phyloP scores from a whole-genome alignment of 164 flowering plant species.

The Vitis rupestris region DNA sequence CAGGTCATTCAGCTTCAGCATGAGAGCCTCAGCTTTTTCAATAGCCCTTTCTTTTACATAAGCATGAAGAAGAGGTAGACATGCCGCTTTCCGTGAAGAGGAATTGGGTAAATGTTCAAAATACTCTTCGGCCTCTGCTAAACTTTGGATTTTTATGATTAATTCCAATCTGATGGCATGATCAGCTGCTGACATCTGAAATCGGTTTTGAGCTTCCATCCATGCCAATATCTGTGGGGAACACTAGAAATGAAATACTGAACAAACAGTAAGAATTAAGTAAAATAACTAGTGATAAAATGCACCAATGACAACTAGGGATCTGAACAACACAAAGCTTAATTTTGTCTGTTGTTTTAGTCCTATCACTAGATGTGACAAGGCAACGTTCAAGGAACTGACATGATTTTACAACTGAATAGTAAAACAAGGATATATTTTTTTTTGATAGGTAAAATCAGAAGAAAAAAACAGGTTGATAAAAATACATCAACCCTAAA shows the following conservation, averaged over 20 bases:
- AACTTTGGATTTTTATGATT: conserved; percentile 30
- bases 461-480: no score
- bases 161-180: conserved; percentile 41
- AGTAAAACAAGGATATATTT: no score
- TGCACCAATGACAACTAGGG: no score
- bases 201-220: conserved; percentile 35
- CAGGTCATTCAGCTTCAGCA: conserved; percentile 40
- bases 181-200: conserved; percentile 36
- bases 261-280: no score
- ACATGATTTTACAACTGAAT: no score
- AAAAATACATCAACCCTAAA: no score
- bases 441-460: no score
- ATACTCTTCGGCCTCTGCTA: conserved; percentile 46
- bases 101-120: conserved; percentile 29
- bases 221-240: conserved; percentile 20
- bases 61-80: conserved; percentile 47
- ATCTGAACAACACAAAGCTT: no score
- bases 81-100: conserved; percentile 43
- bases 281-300: no score
- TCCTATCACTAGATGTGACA: no score
- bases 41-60: conserved; percentile 40
- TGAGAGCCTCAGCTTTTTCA: conserved; percentile 47
- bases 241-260: neutral
- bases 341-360: no score
- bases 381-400: no score